Evolutionary conservation across 495 filamentous ascomycete species (phyloP).

Genomic region (Cladorrhinum samala): DNA sequence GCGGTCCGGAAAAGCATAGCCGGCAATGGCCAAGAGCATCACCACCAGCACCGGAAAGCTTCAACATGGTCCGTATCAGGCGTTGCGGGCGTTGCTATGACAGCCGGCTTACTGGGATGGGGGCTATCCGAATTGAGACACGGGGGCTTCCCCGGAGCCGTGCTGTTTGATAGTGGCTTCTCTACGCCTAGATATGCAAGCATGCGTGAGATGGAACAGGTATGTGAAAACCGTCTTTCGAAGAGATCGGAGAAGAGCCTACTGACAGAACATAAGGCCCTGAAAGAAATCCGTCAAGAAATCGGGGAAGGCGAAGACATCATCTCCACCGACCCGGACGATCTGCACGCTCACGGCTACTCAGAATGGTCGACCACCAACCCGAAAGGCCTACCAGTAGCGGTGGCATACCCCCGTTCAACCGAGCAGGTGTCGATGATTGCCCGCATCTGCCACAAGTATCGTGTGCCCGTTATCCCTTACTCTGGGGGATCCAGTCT

Average conservation of each 20-base stretch:
- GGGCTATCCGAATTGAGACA: conserved; percentile 28
- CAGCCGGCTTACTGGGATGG: conserved; percentile 38
- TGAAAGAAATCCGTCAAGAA: conserved; percentile 54
- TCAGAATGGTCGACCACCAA: conserved; percentile 88
- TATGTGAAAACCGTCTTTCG: conserved; percentile 33
- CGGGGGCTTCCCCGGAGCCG: conserved; percentile 23
- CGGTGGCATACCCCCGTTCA: conserved; percentile 69
- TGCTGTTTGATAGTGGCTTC: conserved; percentile 35
- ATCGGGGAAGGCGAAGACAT: conserved; percentile 54
- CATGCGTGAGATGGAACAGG: conserved; percentile 43
- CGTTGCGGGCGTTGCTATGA: conserved; percentile 34
- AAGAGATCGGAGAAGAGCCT: no score
- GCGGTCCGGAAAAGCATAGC: conserved; percentile 14
- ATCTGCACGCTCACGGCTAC: conserved; percentile 74
- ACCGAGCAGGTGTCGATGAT: conserved; percentile 78
- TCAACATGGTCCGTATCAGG: conserved; percentile 28
- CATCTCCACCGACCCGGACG: conserved; percentile 78
- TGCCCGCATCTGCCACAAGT: conserved; percentile 73
- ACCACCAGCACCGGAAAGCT: conserved; percentile 6
- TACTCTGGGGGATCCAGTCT: conserved; percentile 84
- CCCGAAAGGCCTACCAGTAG: conserved; percentile 68
- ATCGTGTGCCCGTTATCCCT: conserved; percentile 79
- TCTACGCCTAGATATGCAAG: conserved; percentile 41
- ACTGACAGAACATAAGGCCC: conserved; percentile 12
- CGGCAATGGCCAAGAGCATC: conserved; percentile 7